Conservation (phyloP, 768 basidiomycete species). For the Myochromella boudieri region DNA sequence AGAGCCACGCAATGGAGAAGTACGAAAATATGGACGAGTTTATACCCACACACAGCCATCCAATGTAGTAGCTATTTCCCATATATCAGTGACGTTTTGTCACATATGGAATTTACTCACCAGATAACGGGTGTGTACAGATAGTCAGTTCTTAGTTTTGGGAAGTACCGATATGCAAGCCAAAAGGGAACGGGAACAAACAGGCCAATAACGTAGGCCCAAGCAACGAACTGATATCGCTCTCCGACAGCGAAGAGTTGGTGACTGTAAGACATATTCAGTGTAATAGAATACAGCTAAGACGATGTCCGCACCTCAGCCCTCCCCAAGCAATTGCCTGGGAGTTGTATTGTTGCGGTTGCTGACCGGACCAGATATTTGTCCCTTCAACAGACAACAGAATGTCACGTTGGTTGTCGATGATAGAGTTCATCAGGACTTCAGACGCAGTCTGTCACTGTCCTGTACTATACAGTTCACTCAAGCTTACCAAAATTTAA, state of each 20-base stretch:
- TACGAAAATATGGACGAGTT: constrained; percentile 42
- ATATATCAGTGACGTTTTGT: not conserved
- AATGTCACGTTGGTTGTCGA: constrained; percentile 48
- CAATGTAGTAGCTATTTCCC: constrained; percentile 39
- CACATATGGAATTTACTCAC: constrained; percentile 21
- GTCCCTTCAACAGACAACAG: constrained; percentile 57
- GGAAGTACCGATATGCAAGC: constrained; percentile 43
- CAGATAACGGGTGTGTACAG: constrained; percentile 47
- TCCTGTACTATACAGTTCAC: not conserved
- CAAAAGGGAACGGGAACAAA: constrained; percentile 55
- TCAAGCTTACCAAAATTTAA: constrained; percentile 40
- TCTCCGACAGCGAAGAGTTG: constrained; percentile 42
- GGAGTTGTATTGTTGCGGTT: constrained; percentile 49
- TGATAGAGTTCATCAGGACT: constrained; percentile 61
- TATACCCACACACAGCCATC: constrained; percentile 50
- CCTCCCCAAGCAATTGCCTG: constrained; percentile 56
- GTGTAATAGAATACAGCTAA: not conserved
- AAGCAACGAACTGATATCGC: constrained; percentile 50
- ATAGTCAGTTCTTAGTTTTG: constrained; percentile 44
- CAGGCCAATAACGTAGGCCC: constrained; percentile 47
- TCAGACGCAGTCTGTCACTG: constrained; percentile 13
- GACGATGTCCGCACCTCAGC: constrained; percentile 23
- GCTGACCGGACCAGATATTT: constrained; percentile 50
- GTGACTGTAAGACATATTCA: constrained; percentile 25
- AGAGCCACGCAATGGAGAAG: constrained; percentile 42